Conservation (phyloP, 2,329 filamentous ascomycete genomes). For the Microcera coccophila region DNA sequence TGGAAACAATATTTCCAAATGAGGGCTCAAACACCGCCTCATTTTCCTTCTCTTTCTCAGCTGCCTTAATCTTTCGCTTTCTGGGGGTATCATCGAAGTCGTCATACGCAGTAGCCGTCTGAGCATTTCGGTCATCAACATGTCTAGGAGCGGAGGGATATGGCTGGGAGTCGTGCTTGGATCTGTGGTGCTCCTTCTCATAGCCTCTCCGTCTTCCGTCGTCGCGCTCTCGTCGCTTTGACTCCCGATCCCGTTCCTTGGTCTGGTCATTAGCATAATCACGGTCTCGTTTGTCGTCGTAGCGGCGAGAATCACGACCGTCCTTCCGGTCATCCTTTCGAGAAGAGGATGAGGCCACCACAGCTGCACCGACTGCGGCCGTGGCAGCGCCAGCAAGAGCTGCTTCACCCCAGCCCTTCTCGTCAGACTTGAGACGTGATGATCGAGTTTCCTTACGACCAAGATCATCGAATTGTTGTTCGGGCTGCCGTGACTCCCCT, state of each 20-base stretch:
- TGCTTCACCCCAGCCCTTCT: constrained; percentile 39
- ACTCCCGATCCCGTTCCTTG: constrained; percentile 16
- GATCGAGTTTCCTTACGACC: constrained; percentile 29
- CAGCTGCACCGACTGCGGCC: constrained; percentile 41
- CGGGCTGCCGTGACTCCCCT: constrained; percentile 25
- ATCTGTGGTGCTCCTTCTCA: constrained; percentile 19
- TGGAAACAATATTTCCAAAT: constrained; percentile 21
- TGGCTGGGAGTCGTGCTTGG: constrained; percentile 29
- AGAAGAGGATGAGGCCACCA: constrained; percentile 25
- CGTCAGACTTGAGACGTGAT: constrained; percentile 28
- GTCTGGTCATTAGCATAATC: constrained; percentile 11
- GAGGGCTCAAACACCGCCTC: constrained; percentile 24
- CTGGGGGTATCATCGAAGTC: constrained; percentile 29
- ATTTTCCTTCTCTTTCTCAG: constrained; percentile 21
- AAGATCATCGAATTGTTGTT: constrained; percentile 29
- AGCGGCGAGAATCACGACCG: constrained; percentile 12
- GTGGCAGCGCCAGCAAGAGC: constrained; percentile 48
- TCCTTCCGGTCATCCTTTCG: constrained; percentile 17
- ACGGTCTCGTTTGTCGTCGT: constrained; percentile 18
- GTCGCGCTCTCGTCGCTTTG: constrained; percentile 18
- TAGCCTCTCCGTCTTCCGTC: constrained; percentile 15
- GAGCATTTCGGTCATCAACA: constrained; percentile 28
- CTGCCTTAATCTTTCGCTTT: constrained; percentile 24
- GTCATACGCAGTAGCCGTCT: constrained; percentile 31
- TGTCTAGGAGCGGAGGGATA: constrained; percentile 13